Base-by-base conservation (phyloP, 2,329 filamentous ascomycete genomes). In the Stagonosporopsis vannaccii region DNA sequence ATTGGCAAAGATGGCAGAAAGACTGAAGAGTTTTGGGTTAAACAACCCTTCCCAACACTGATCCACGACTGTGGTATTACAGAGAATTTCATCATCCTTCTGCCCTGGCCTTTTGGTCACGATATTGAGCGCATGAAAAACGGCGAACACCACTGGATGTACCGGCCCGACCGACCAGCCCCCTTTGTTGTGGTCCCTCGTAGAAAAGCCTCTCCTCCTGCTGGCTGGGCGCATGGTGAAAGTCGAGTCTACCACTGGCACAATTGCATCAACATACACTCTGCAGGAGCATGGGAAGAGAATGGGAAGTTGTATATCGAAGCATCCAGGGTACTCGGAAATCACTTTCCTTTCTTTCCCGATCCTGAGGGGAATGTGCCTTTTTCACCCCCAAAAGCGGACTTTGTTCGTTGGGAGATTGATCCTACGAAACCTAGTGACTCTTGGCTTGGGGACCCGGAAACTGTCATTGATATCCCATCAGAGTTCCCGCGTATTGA, bases 1-100 rank as follows among this genome's bases (percentile, higher is more conserved):
- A 56, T 11, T 47, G 65, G 0, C 60, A 65, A 28, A 76, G 77
- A 8, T 68, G 36, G 36, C 9, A 19, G 13, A 8, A 19, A 12
- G 2, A 19, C n/a, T 6, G 19, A 39, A 11, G 36, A 63, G 13
- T 64, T 70, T 2, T 79, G 77, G 76, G 42, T 77, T 15, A 61
- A 74, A 7, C 61, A 71, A 0, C 78, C 77, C 1, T 68, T 75
- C 1, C 67, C 67, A 2, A 77, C 65, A 0, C 76, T 79, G 73
- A 79, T 80, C 30, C 78, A 80, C 62, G 78, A 80, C 46, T 77
- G 75, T 49, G 77, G 71, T 0, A 68, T 79, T 1, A 80, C 77
- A 0, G 68, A 78, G 5, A 79, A 80, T 40, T 79, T 53, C 50
- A 47, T 68, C 19, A 41, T 35, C 26, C 20, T 46, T 26, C 13